Evolutionary conservation across 768 basidiomycete species (phyloP).

Genomic region (Collybia sp.): DNA sequence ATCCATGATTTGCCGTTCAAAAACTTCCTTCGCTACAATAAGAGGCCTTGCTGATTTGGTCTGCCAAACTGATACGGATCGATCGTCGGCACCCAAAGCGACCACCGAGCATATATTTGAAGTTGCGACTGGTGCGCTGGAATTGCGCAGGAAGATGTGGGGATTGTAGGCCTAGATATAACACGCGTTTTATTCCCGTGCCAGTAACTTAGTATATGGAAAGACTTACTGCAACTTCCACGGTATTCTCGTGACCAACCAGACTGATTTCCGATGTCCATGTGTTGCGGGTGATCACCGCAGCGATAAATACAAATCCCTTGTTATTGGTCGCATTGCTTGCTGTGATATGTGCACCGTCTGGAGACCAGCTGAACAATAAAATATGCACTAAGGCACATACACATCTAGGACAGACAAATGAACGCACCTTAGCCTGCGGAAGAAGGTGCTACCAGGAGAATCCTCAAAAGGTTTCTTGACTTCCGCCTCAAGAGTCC

Average conservation of each 20-base stretch:
- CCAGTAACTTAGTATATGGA: not conserved
- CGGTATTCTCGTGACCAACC: conserved; percentile 95
- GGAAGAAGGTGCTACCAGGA: conserved; percentile 92
- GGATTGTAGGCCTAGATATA: conserved; percentile 81
- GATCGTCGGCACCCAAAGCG: conserved; percentile 90
- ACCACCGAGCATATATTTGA: conserved; percentile 89
- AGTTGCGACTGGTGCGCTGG: conserved; percentile 60
- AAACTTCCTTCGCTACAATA: conserved; percentile 91
- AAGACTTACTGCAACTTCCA: conserved; percentile 82
- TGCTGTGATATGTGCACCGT: conserved; percentile 97
- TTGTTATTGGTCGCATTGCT: conserved; percentile 96
- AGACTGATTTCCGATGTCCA: conserved; percentile 93
- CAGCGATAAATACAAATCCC: conserved; percentile 96
- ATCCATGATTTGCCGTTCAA: conserved; percentile 93
- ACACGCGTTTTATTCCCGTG: not conserved
- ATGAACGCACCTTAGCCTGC: conserved; percentile 67
- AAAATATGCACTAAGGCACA: not conserved
- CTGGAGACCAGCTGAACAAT: conserved; percentile 86
- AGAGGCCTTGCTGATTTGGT: conserved; percentile 88
- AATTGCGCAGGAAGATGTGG: conserved; percentile 84
- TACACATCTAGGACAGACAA: not conserved
- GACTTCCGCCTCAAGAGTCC: conserved; percentile 81
- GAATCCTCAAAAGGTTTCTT: conserved; percentile 91
- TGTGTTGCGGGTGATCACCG: conserved; percentile 83
- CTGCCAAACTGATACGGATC: conserved; percentile 94